These are phyloP conservation scores for Pseudomassariella vexata DNA, from an alignment of 2,329 filamentous ascomycete genomes.

Conservation along the genomic window DNA sequence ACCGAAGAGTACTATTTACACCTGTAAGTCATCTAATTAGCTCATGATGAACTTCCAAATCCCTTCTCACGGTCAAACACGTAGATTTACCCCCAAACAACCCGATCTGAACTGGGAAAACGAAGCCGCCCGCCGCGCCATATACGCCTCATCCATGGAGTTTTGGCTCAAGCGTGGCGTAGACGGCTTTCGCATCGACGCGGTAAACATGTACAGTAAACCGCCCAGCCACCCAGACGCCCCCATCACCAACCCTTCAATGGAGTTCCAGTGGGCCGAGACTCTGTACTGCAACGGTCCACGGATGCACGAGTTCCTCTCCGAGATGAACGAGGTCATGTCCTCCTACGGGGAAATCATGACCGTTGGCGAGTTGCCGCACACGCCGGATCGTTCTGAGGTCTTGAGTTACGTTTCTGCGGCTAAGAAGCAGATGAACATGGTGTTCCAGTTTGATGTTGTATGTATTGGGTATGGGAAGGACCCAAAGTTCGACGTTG, in stretches of 20 bases:
- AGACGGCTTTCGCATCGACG: constrained; percentile 62
- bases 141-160: constrained; percentile 61
- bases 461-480: constrained; percentile 36
- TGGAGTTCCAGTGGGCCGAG: constrained; percentile 28
- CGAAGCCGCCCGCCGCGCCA: constrained; percentile 54
- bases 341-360: constrained; percentile 45
- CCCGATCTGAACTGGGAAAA: constrained; percentile 87
- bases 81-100: constrained; percentile 69
- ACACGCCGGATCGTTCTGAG: constrained; percentile 35
- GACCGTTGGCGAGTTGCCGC: constrained; percentile 49
- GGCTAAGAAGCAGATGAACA: constrained; percentile 38
- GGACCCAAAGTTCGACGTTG: constrained; percentile 25
- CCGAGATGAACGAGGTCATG: constrained; percentile 41
- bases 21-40: no score
- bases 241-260: constrained; percentile 27
- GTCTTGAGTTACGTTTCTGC: constrained; percentile 43
- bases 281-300: constrained; percentile 48
- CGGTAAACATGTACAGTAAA: constrained; percentile 64
- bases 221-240: constrained; percentile 50
- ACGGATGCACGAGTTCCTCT: constrained; percentile 45
- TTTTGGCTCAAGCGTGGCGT: constrained; percentile 70
- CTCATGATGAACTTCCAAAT: no score
- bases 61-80: no score
- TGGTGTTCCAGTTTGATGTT: constrained; percentile 42
- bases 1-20: constrained; percentile 55